Conservation (phyloP, 2,329 filamentous ascomycete genomes). For the Sarocladiaceae sp. region DNA sequence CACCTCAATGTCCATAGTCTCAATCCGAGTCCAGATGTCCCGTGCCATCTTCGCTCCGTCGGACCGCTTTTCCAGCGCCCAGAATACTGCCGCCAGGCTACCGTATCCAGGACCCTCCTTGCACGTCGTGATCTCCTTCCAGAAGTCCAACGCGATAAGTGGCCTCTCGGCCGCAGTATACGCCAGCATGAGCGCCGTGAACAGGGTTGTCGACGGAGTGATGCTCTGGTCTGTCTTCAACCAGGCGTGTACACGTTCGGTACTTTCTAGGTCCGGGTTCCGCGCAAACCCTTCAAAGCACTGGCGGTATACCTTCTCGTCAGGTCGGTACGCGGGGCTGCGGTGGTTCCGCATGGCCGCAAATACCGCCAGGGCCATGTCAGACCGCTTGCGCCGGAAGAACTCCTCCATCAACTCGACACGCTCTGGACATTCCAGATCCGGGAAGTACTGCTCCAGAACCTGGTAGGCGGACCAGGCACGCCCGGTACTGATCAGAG, state of each 20-base stretch:
- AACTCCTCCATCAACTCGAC: slow-evolving; percentile 74
- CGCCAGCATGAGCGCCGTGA: slow-evolving; percentile 82
- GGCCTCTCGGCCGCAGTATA: slow-evolving; percentile 66
- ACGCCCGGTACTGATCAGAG: slow-evolving; percentile 52
- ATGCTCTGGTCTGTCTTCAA: slow-evolving; percentile 85
- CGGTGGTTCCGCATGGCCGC: slow-evolving; percentile 85
- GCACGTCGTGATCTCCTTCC: slow-evolving; percentile 75
- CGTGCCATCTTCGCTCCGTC: slow-evolving; percentile 54
- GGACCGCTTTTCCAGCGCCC: slow-evolving; percentile 61
- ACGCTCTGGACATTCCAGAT: slow-evolving; percentile 59
- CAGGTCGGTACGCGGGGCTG: slow-evolving; percentile 58
- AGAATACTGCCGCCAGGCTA: slow-evolving; percentile 75
- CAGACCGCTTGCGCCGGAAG: slow-evolving; percentile 67
- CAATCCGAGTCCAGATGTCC: slow-evolving; percentile 64
- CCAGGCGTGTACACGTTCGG: slow-evolving; percentile 83
- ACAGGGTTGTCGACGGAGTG: slow-evolving; percentile 66
- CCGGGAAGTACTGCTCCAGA: slow-evolving; percentile 58
- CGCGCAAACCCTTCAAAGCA: slow-evolving; percentile 70
- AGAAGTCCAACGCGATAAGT: slow-evolving; percentile 66
- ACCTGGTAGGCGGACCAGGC: slow-evolving; percentile 62
- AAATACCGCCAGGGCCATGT: slow-evolving; percentile 83
- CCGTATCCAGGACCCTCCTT: slow-evolving; percentile 81
- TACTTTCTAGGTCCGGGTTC: slow-evolving; percentile 47
- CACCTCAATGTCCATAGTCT: slow-evolving; percentile 70
- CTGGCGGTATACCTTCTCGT: slow-evolving; percentile 65